Conservation (phyloP, 2,329 filamentous ascomycete species). For the Trichophyton verrucosum region DNA sequence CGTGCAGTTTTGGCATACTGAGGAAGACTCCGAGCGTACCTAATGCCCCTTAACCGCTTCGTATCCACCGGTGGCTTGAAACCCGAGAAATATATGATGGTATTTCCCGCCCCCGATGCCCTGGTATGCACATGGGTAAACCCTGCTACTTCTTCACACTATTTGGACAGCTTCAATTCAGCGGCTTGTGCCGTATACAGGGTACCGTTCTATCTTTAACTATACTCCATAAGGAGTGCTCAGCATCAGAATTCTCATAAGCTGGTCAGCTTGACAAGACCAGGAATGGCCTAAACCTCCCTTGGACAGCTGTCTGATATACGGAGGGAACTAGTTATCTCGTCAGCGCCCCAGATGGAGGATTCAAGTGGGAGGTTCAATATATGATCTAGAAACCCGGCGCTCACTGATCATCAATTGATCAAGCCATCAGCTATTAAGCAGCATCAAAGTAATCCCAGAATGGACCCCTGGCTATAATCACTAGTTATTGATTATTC, state of each 20-base stretch:
- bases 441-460: too few species aligned
- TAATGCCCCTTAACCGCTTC: not conserved
- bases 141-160: not conserved
- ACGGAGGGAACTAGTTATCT: not conserved
- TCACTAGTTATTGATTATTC: not conserved
- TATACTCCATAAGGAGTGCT: not conserved
- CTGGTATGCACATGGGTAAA: not conserved
- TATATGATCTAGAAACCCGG: not conserved
- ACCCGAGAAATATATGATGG: not conserved
- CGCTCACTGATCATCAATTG: not conserved
- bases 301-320: not conserved
- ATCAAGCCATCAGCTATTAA: too few species aligned
- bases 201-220: not conserved
- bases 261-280: not conserved
- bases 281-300: not conserved
- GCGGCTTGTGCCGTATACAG: not conserved
- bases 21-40: not conserved
- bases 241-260: not conserved
- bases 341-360: not conserved
- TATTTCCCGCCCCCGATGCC: too few species aligned
- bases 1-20: not conserved
- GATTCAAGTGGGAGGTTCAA: not conserved
- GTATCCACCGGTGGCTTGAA: not conserved
- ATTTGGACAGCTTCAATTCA: not conserved
- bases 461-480: not conserved